Base-by-base conservation (phyloP, 805 yeast genomes). In the Candida succiphila region DNA sequence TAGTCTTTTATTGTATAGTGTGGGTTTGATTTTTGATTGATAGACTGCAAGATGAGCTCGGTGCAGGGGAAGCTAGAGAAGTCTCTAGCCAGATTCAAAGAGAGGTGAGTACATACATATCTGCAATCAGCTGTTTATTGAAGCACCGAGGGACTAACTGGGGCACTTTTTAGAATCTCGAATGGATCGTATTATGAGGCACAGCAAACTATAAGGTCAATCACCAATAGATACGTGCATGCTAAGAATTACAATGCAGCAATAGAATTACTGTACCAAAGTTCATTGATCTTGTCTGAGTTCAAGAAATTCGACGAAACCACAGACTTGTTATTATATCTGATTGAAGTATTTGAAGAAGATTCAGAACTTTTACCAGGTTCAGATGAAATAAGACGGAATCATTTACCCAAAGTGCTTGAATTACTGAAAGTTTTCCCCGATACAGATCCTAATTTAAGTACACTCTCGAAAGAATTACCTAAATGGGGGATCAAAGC, bases 151-250 rank as follows among this genome's bases (percentile, higher is more conserved):
- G 17, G 16, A 23, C 28, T 25, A 19, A 19, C 29, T 7, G 9
- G 5, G 15, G 15, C 4, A 22, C 4, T 21, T 21, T 29, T 21
- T 18, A 78, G 82, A 46, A 79, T 89, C 41, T 72, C 69, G 32
- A 69, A 69, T 32, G 85, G 84, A 3, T 82, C 87, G 35, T 86
- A 69, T 60, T 89, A 89, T 53, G 98, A 92, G 53, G 97, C 97
- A 0, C 96, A 89, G 54, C 97, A 92, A 56, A 88, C 95, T 0
- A 67, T 92, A 33, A 67, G 96, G 49, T 86, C 97, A 5, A 82
- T 89, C 34, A 83, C 84, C 27, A 87, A 87, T 44, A 68, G 98
- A 51, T 81, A 83, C 49, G 79, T 82, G 28, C 74, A 83, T 41
- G 52, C 76, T 17, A 74, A 75, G 39, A 74, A 79, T 38, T 84